phyloP scores from a whole-genome alignment of 2,329 filamentous ascomycete genomes.

The Diplodia corticola region DNA sequence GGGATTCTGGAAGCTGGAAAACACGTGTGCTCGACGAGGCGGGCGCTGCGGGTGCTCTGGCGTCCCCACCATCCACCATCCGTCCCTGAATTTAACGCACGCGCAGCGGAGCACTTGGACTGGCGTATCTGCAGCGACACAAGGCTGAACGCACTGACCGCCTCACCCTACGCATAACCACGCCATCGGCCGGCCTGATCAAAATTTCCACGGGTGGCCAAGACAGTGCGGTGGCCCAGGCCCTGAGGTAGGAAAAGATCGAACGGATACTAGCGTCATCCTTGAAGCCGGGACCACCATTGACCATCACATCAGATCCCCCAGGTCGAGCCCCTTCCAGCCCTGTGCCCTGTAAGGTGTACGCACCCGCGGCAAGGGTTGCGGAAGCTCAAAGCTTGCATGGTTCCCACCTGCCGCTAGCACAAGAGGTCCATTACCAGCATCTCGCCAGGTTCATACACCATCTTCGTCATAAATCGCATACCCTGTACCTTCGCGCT shows the following conservation, averaged over 20 bases:
- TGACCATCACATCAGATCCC: slow-evolving; percentile 20
- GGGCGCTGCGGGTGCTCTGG: neutral
- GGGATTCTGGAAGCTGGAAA: neutral
- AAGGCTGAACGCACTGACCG: slow-evolving; percentile 13
- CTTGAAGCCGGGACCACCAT: slow-evolving; percentile 8
- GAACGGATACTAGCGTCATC: slow-evolving; percentile 15
- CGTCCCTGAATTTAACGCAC: neutral
- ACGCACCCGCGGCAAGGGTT: slow-evolving; percentile 22
- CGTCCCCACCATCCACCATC: neutral
- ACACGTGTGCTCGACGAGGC: neutral
- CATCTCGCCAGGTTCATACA: slow-evolving; percentile 11
- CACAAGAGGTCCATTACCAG: slow-evolving; percentile 13
- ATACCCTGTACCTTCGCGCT: neutral
- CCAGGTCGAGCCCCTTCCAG: slow-evolving; percentile 9
- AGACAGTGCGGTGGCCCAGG: slow-evolving; percentile 15
- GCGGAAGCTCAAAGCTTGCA: slow-evolving; percentile 22
- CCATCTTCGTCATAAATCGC: slow-evolving; percentile 14
- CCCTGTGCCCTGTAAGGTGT: slow-evolving; percentile 21
- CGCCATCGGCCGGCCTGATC: slow-evolving; percentile 1
- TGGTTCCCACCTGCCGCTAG: slow-evolving; percentile 17
- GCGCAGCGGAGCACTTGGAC: neutral
- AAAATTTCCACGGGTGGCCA: slow-evolving; percentile 7
- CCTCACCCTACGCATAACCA: neutral
- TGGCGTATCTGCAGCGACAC: slow-evolving; percentile 10
- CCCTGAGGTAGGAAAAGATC: slow-evolving; percentile 16